Base-by-base conservation (phyloP, 2,329 filamentous ascomycete species). In the Ophiostoma populinum region DNA sequence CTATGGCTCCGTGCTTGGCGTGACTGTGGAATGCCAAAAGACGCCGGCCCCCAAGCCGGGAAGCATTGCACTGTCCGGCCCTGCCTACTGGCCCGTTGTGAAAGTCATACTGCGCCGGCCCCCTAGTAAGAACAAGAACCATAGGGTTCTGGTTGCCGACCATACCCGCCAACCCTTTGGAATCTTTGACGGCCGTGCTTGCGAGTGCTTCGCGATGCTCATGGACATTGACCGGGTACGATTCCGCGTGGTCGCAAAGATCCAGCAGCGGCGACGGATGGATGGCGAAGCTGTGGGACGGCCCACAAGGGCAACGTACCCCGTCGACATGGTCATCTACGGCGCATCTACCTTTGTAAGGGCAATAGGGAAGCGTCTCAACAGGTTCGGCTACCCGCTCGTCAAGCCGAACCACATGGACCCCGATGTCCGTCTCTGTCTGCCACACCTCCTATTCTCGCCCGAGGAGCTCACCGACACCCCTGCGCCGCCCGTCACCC, bases 321-420 rank as follows among this genome's bases (percentile, higher is more conserved):
- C 61, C 10, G 61, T 87, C 18, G 73, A 80, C 16, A 59, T 93
- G 18, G 81, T 82, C 45, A 51, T 95, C 7, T 94, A 90, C 47
- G 83, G 82, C 1, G 75, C 80, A 6, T 63, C 75, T 24, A 75
- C 71, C 38, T 67, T 69, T 41, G 74, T 69, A 3, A 61, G 62
- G 9, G 59, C 64, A 8, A 67, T 94, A 25, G 86, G 82, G 2
- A 67, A 58, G 35, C 69, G 71, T 38, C 62, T 94, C 2, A 66
- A 66, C 3, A 72, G 72, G 43, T 67, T 67, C 42, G 69, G 75
- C 40, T 55, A 90, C 15, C 75, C 69, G 55, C 62, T 95, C 9
- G 61, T 71, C 24, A 69, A 63, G 34, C 85, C 71, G 11, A 63
- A 70, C 25, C 66, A 70, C 34, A 66, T 80, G 7, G 73, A 82